Conservation (phyloP, 1,284 basidiomycete genomes). For the Rhodotorula glutinis region DNA sequence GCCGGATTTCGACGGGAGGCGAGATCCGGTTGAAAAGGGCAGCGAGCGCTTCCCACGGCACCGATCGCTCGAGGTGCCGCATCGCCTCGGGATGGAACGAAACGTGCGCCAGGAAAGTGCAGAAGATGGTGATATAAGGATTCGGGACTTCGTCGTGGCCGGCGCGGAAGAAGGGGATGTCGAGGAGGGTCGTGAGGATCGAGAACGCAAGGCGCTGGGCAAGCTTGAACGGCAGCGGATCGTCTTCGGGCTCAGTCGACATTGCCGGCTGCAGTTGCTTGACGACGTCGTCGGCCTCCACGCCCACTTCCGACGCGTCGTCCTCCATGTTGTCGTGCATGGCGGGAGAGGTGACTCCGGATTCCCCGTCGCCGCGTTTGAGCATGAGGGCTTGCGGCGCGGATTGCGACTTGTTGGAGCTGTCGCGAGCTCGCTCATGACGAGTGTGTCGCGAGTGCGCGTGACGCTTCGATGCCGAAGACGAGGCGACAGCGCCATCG, state of each 20-base stretch:
- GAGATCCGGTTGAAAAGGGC: constrained; percentile 57
- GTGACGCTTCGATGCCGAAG: constrained; percentile 20
- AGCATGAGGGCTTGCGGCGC: constrained; percentile 41
- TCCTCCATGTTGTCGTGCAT: background rate
- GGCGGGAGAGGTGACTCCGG: constrained; percentile 12
- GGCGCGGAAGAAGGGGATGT: constrained; percentile 31
- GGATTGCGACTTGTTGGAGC: background rate
- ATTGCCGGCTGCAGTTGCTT: constrained; percentile 20
- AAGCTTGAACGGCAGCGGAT: constrained; percentile 61
- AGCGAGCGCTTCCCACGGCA: constrained; percentile 81
- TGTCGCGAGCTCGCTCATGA: constrained; percentile 15
- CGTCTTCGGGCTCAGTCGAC: constrained; percentile 42
- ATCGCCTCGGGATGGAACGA: constrained; percentile 63
- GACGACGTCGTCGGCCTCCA: constrained; percentile 29
- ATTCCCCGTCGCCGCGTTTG: constrained; percentile 17
- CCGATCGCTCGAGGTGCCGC: constrained; percentile 63
- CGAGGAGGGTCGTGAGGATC: constrained; percentile 64
- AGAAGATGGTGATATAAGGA: constrained; percentile 78
- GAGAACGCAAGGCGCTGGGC: constrained; percentile 76
- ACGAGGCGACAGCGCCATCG: background rate
- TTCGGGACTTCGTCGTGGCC: constrained; percentile 57
- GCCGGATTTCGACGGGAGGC: constrained; percentile 56
- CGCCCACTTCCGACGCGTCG: background rate
- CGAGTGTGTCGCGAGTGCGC: constrained; percentile 41
- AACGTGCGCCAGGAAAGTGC: constrained; percentile 82